phyloP scores from a whole-genome alignment of 2,329 filamentous ascomycete genomes.

The Phaeosphaeriaceae sp. region DNA sequence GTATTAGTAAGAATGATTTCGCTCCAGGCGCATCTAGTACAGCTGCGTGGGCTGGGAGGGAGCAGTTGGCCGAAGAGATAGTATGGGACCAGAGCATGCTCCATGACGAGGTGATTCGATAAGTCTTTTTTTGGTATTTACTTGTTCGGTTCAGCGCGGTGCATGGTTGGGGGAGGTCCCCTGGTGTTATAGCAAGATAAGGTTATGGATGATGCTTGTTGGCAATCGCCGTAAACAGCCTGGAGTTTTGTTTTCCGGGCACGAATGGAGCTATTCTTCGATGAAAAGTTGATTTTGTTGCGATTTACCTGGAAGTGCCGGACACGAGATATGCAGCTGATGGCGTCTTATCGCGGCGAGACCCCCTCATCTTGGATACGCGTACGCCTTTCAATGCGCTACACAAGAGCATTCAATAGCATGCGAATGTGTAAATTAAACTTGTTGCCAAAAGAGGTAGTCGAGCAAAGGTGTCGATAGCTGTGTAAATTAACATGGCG shows the following conservation, averaged over 20 bases:
- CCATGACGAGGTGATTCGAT: slow-evolving; percentile 28
- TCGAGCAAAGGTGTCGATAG: neutral
- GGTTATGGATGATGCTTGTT: neutral
- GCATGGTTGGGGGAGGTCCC: slow-evolving; percentile 1
- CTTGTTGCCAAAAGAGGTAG: neutral
- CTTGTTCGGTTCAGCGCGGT: slow-evolving; percentile 19
- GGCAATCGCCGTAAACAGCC: neutral
- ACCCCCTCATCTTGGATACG: neutral
- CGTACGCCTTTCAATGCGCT: neutral
- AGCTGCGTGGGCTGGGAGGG: slow-evolving; percentile 12
- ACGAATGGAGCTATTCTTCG: neutral
- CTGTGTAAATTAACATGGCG: slow-evolving; percentile 7
- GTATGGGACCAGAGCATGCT: slow-evolving; percentile 34
- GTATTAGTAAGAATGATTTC: slow-evolving; percentile 6
- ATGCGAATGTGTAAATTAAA: neutral
- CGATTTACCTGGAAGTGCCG: neutral
- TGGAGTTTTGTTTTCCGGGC: neutral
- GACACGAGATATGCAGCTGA: no score
- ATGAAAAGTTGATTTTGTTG: neutral
- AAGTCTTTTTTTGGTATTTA: slow-evolving; percentile 11
- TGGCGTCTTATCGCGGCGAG: no score
- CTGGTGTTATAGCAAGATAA: no score
- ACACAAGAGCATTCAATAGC: no score
- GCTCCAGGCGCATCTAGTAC: slow-evolving; percentile 2
- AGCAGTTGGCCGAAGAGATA: slow-evolving; percentile 18